Evolutionary conservation across 306 rosid species (phyloP).

Genomic region (Casuarina glauca): DNA sequence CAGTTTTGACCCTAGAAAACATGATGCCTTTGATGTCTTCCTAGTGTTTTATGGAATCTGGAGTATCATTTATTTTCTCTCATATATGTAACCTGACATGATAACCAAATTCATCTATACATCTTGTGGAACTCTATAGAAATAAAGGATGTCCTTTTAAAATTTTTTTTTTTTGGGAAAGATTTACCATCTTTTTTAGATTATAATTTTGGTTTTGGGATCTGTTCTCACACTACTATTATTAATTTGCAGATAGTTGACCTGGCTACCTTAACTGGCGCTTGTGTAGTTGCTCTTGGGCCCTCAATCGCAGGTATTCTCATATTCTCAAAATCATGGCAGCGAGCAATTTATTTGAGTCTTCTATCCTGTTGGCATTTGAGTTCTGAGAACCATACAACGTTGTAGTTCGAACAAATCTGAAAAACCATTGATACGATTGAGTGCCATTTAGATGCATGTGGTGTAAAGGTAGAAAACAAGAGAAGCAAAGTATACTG

Average conservation of each 20-base stretch:
- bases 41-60: not conserved
- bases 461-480: not conserved
- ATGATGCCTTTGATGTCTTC: not conserved
- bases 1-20: not conserved
- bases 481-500: not conserved
- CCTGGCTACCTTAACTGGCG: constrained; percentile 95
- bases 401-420: not conserved
- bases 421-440: not conserved
- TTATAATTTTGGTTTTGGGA: constrained; percentile 25
- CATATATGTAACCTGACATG: not conserved
- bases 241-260: constrained; percentile 72
- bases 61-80: not conserved
- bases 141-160: not conserved
- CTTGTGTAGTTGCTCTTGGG: constrained; percentile 87
- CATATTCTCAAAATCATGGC: not conserved
- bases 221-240: constrained; percentile 33
- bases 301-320: constrained; percentile 86
- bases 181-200: constrained; percentile 9
- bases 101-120: not conserved
- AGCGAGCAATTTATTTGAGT: not conserved
- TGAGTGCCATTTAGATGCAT: not conserved
- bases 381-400: constrained; percentile 3
- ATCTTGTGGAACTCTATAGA: not conserved
- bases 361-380: not conserved
- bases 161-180: not conserved